Base-by-base conservation (phyloP, 768 basidiomycete genomes). In the Hygrocybe punicea region DNA sequence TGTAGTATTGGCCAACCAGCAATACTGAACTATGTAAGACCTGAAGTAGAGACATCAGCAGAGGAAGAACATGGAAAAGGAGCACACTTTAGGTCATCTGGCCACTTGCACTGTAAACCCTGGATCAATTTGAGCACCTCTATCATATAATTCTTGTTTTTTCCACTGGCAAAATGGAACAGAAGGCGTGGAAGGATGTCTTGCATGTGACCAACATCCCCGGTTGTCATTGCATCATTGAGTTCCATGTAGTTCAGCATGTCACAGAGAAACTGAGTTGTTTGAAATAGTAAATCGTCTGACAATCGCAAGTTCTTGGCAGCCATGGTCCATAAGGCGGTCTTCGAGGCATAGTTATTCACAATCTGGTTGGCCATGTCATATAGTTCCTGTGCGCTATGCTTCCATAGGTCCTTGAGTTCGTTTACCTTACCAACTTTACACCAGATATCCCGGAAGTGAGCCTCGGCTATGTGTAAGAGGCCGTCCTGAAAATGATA, bases 401-500 rank as follows among this genome's bases (percentile, higher is more conserved):
- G 36, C 0, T 29, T 44, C 0, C 66, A 65, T 2, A 79, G 66
- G 0, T 74, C 67, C 1, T 42, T n/a, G 0, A 78, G 44, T 1
- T 37, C 49, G 8, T 65, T 50, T 0, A 69, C 71, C 2, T 60
- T 25, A 0, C 57, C 65, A 24, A 73, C 58, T 1, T 53, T 23
- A 3, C 63, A 29, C 74, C 75, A 78, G 25, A 65, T 58, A 11
- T 62, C 69, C 2, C 63, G 70, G 2, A 80, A 58, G 46, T 73
- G 74, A 1, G 74, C 78, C 39, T 76, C 74, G 0, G 67, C 63
- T 11, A 77, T 62, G 52, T 74, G 69, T 17, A 65, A 58, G 1
- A 79, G 51, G 0, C 68, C 67, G 36, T 78, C 76, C 9, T 73
- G 61, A 0, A 77, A 58, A 53, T 72, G 54, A 51, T 74, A 71